phyloP scores from a whole-genome alignment of 805 yeast genomes.

The Lipomyces kockii region DNA sequence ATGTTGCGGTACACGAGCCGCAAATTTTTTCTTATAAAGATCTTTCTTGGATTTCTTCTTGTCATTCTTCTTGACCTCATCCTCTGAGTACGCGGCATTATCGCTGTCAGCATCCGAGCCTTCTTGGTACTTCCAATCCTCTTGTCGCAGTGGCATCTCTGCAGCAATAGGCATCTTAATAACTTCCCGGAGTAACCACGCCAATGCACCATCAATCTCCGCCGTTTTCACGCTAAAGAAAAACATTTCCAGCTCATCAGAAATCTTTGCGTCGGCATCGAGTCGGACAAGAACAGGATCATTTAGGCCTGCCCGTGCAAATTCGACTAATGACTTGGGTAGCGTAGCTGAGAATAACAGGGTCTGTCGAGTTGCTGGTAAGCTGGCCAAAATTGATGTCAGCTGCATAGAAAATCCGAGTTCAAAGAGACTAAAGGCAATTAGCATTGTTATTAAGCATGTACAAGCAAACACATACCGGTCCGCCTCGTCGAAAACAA shows the following conservation, averaged over 20 bases:
- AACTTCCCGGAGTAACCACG: slow-evolving; percentile 77
- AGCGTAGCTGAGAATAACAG: slow-evolving; percentile 92
- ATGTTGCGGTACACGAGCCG: slow-evolving; percentile 70
- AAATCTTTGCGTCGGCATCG: slow-evolving; percentile 89
- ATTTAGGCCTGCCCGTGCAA: slow-evolving; percentile 93
- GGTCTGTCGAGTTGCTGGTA: slow-evolving; percentile 85
- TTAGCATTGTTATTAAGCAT: neutral
- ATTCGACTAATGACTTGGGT: slow-evolving; percentile 89
- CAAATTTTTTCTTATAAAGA: slow-evolving; percentile 7
- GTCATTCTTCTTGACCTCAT: slow-evolving; percentile 41
- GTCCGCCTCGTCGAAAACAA: slow-evolving; percentile 97
- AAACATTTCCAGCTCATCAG: slow-evolving; percentile 89
- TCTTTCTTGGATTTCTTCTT: slow-evolving; percentile 29
- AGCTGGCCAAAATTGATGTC: slow-evolving; percentile 80
- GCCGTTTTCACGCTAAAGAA: slow-evolving; percentile 78
- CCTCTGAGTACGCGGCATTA: slow-evolving; percentile 47
- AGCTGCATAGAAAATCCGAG: slow-evolving; percentile 95
- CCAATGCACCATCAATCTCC: slow-evolving; percentile 87
- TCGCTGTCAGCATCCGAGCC: slow-evolving; percentile 55
- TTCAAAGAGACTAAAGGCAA: slow-evolving; percentile 63
- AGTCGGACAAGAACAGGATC: slow-evolving; percentile 91
- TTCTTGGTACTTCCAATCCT: slow-evolving; percentile 30
- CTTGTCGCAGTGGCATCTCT: slow-evolving; percentile 71
- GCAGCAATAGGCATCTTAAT: slow-evolving; percentile 70
- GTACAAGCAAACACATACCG: slow-evolving; percentile 47